phyloP scores from a whole-genome alignment of 306 rosid species.

The Begonia masoniana region DNA sequence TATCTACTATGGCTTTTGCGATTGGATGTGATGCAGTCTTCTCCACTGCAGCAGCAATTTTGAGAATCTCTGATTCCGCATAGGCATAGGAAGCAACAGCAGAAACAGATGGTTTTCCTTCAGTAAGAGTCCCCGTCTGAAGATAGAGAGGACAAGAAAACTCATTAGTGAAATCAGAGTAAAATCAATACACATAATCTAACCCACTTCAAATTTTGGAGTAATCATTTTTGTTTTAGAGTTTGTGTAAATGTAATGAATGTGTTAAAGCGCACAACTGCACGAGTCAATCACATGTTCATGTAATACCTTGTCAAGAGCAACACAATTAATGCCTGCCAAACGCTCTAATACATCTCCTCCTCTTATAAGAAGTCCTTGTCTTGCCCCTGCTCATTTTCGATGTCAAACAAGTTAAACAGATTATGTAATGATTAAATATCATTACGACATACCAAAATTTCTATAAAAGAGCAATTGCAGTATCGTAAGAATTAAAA shows the following conservation, averaged over 20 bases:
- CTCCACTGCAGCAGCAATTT: conserved; percentile 90
- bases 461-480: too few relatives aligned
- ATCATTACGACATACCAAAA: too few relatives aligned
- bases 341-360: conserved; percentile 92
- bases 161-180: too few relatives aligned
- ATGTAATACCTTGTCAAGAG: conserved; percentile 69
- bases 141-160: conserved; percentile 7
- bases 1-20: conserved; percentile 69
- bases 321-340: conserved; percentile 60
- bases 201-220: not conserved
- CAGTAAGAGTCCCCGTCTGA: conserved; percentile 98
- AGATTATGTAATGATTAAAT: not conserved
- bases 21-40: conserved; percentile 96
- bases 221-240: too few relatives aligned
- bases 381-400: conserved; percentile 76
- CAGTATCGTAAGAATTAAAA: too few relatives aligned
- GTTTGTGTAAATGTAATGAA: not conserved
- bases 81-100: conserved; percentile 45
- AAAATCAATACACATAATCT: not conserved
- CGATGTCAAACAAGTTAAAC: conserved; percentile 1
- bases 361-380: conserved; percentile 89
- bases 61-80: conserved; percentile 69
- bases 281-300: not conserved
- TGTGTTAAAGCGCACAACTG: too few relatives aligned
- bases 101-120: conserved; percentile 87